Evolutionary conservation across 2,329 filamentous ascomycete genomes (phyloP).

Genomic region (Westerdykella aurantiaca): DNA sequence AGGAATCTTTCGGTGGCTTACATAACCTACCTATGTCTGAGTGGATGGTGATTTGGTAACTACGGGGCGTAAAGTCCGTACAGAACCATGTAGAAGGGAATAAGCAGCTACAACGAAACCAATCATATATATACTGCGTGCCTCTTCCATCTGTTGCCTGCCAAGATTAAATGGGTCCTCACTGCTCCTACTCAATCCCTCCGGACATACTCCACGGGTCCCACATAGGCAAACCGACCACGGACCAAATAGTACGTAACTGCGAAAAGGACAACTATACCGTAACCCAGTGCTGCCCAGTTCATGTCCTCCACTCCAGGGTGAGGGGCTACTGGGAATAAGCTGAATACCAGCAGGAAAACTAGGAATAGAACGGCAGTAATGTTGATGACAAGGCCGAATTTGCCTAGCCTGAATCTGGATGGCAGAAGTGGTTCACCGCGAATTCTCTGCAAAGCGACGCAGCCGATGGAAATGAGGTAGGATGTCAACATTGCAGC

Average conservation of each 20-base stretch:
- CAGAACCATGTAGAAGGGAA: no score
- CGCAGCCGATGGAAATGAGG: constrained; percentile 41
- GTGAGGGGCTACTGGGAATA: constrained; percentile 33
- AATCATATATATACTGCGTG: no score
- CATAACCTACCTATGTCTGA: no score
- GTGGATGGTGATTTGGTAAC: no score
- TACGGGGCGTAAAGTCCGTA: no score
- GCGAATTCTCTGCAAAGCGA: constrained; percentile 40
- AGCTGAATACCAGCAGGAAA: constrained; percentile 38
- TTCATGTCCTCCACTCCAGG: constrained; percentile 37
- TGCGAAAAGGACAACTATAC: constrained; percentile 38
- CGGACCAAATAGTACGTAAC: constrained; percentile 36
- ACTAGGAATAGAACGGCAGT: constrained; percentile 35
- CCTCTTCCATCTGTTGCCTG: no score
- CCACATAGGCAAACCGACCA: constrained; percentile 35
- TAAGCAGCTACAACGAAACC: no score
- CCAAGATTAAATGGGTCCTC: no score
- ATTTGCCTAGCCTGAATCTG: constrained; percentile 43
- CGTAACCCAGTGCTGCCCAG: constrained; percentile 41
- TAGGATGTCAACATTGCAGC: constrained; percentile 13
- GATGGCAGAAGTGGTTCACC: constrained; percentile 40
- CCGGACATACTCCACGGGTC: constrained; percentile 15
- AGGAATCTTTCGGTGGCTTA: no score
- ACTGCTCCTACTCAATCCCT: background rate
- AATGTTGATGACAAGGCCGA: constrained; percentile 40